phyloP scores from a whole-genome alignment of 345 rosid species.

The Gossypium stocksii region DNA sequence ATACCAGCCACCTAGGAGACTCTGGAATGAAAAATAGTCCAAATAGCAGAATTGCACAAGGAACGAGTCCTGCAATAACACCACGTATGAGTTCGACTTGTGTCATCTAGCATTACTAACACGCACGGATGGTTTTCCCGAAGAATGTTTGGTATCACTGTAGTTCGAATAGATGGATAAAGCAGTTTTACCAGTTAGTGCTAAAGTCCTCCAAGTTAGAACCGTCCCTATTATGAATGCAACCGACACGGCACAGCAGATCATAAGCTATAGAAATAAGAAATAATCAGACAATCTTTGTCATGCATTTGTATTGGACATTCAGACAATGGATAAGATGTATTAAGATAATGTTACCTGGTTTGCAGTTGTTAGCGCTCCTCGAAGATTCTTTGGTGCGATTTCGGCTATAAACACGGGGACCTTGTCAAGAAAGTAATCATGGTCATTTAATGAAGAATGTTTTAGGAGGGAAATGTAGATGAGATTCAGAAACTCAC shows the following conservation, averaged over 20 bases:
- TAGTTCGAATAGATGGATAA: background rate
- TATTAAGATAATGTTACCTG: constrained; percentile 47
- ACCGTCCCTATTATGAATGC: constrained; percentile 80
- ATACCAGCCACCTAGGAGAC: constrained; percentile 92
- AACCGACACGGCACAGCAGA: constrained; percentile 69
- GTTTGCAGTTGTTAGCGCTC: constrained; percentile 67
- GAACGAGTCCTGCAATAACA: constrained; percentile 63
- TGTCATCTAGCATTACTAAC: background rate
- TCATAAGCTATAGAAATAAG: constrained; percentile 53
- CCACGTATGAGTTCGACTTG: constrained; percentile 11
- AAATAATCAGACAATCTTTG: background rate
- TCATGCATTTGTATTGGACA: background rate
- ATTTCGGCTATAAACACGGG: constrained; percentile 89
- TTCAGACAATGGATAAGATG: background rate
- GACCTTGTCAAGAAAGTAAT: constrained; percentile 38
- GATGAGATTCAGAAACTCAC: constrained; percentile 30
- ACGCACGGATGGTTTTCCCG: background rate
- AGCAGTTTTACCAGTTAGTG: constrained; percentile 51
- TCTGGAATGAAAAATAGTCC: constrained; percentile 79
- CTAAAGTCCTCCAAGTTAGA: constrained; percentile 75
- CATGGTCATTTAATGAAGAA: constrained; percentile 4
- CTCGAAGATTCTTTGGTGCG: constrained; percentile 77
- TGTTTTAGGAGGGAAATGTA: background rate
- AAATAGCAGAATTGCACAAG: constrained; percentile 56
- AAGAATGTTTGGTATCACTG: background rate